These are phyloP conservation scores for Crithidia thermophila DNA, from an alignment of 208 protist genomes.

Conservation along the genomic window DNA sequence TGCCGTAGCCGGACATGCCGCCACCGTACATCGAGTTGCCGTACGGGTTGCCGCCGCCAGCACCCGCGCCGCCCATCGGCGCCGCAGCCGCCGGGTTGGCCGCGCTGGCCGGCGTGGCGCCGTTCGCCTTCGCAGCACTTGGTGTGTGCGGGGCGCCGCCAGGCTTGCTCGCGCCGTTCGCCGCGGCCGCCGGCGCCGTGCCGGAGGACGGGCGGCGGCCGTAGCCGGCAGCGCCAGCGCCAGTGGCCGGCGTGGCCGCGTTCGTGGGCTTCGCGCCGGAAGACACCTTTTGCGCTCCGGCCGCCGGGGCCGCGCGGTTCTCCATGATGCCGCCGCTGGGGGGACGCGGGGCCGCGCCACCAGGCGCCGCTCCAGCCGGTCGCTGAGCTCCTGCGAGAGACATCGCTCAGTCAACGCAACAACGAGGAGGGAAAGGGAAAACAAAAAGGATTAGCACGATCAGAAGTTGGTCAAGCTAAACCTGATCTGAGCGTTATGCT, in stretches of 20 bases:
- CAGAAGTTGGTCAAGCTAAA: neutral
- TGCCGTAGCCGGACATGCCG: constrained; percentile 12
- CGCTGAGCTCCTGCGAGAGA: constrained; percentile 3
- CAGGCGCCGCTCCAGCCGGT: neutral
- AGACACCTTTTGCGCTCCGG: neutral
- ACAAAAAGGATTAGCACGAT: neutral
- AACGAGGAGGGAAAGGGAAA: constrained; percentile 3
- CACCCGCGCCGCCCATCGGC: neutral
- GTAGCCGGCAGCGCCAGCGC: neutral
- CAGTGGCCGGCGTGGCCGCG: neutral
- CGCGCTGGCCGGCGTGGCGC: neutral
- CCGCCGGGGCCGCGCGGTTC: neutral
- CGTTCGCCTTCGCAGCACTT: too few species aligned
- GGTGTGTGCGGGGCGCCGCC: neutral
- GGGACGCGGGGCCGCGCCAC: neutral
- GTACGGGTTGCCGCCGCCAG: constrained; percentile 4
- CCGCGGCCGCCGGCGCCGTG: neutral
- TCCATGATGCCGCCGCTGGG: constrained; percentile 2
- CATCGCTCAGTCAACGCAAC: neutral
- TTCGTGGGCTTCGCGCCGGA: constrained; percentile 8
- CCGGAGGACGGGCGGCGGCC: constrained; percentile 1
- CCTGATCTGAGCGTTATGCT: neutral
- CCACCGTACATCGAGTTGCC: constrained; percentile 30
- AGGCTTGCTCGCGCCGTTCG: constrained; percentile 3
- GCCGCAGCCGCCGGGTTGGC: neutral